These are phyloP conservation scores for Trypanosoma boissoni DNA, from an alignment of 208 protist genomes.

Conservation along the genomic window DNA sequence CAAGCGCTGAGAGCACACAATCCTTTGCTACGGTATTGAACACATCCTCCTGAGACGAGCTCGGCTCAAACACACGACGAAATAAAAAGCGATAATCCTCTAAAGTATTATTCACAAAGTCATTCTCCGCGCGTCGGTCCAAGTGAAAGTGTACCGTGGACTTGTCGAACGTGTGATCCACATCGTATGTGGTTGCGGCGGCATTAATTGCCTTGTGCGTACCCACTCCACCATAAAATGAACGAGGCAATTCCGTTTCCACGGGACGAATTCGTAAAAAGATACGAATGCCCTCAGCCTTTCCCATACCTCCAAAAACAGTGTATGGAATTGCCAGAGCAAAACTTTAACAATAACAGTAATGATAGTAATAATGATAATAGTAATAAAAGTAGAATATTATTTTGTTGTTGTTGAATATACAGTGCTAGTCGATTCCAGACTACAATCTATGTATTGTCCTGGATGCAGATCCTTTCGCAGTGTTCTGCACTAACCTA, in stretches of 20 bases:
- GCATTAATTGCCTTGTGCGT: constrained; percentile 1
- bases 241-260: constrained; percentile 48
- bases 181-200: constrained; percentile 20
- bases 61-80: constrained; percentile 74
- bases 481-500: not conserved
- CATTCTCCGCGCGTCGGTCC: constrained; percentile 28
- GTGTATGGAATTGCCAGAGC: not conserved
- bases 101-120: constrained; percentile 71
- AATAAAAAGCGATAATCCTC: constrained; percentile 76
- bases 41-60: constrained; percentile 69
- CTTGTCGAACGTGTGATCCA: constrained; percentile 49
- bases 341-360: not conserved
- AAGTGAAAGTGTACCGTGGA: constrained; percentile 43
- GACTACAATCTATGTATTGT: too few species aligned
- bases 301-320: constrained; percentile 13
- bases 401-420: too few species aligned
- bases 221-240: constrained; percentile 38
- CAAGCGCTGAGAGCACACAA: constrained; percentile 68
- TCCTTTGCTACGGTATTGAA: constrained; percentile 85
- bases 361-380: too few species aligned
- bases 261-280: constrained; percentile 76
- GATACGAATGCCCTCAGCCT: constrained; percentile 61
- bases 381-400: too few species aligned
- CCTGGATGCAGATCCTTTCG: too few species aligned
- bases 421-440: too few species aligned